These are phyloP conservation scores for Pestalotiopsis sp. DNA, from an alignment of 2,329 filamentous ascomycete genomes.

Conservation along the genomic window DNA sequence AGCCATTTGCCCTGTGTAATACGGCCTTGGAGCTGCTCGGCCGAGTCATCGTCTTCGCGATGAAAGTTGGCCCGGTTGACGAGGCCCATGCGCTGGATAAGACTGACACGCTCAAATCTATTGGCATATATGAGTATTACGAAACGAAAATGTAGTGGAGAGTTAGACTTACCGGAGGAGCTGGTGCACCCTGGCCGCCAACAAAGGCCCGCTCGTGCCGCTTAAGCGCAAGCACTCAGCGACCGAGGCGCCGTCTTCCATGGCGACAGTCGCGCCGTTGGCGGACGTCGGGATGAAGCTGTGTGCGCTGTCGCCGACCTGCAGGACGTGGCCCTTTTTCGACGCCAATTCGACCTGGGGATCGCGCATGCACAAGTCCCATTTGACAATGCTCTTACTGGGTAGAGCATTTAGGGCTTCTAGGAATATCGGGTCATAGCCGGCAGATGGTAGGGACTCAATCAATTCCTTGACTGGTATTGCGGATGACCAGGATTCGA, in stretches of 20 bases:
- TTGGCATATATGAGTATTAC: neutral
- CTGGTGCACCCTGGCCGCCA: slow-evolving; percentile 22
- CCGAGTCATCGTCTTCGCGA: neutral
- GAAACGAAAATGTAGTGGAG: neutral
- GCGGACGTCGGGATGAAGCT: slow-evolving; percentile 35
- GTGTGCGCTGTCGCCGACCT: slow-evolving; percentile 37
- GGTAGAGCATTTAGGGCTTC: slow-evolving; percentile 21
- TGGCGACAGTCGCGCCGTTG: slow-evolving; percentile 35
- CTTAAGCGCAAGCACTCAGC: slow-evolving; percentile 30
- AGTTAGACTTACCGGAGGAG: neutral
- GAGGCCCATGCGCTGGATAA: slow-evolving; percentile 14
- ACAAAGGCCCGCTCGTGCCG: slow-evolving; percentile 20
- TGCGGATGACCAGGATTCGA: neutral
- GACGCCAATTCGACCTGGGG: slow-evolving; percentile 32
- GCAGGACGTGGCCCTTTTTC: slow-evolving; percentile 27
- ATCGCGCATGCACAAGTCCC: slow-evolving; percentile 35
- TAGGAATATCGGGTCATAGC: slow-evolving; percentile 6
- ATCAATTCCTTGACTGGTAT: neutral
- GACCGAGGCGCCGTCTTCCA: slow-evolving; percentile 36
- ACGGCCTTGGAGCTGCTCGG: neutral
- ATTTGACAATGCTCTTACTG: slow-evolving; percentile 38
- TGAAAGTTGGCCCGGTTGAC: slow-evolving; percentile 2
- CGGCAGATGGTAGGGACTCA: neutral
- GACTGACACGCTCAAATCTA: slow-evolving; percentile 13
- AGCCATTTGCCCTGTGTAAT: slow-evolving; percentile 4